Conservation (phyloP, 352 stramenopile genomes). For the Elongisporangium prolatum region DNA sequence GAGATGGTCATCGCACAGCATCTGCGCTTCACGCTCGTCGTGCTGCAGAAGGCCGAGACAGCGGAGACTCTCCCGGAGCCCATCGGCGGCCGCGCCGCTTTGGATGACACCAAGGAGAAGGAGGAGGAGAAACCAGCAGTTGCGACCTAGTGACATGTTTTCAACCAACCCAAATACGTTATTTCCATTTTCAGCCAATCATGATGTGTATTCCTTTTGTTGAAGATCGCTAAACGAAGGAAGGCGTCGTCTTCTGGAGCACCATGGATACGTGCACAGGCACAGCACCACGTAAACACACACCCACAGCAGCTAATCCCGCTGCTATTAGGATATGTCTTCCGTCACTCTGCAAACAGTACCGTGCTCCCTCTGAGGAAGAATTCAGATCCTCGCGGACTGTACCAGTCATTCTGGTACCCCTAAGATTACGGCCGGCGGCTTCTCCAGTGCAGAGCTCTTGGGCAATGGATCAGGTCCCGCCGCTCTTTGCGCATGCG, state of each 20-base stretch:
- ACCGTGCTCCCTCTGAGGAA: not conserved
- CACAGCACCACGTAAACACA: too few relatives aligned
- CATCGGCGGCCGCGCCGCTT: constrained; percentile 13
- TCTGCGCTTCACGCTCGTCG: constrained; percentile 85
- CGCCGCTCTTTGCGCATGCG: constrained; percentile 64
- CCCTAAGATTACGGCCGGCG: not conserved
- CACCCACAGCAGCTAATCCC: too few relatives aligned
- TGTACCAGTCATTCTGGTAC: not conserved
- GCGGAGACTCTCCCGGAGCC: constrained; percentile 18
- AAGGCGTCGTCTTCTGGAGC: too few relatives aligned
- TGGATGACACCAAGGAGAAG: constrained; percentile 33
- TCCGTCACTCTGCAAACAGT: not conserved
- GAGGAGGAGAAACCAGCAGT: constrained; percentile 47
- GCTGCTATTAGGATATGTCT: too few relatives aligned
- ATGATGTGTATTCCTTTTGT: not conserved
- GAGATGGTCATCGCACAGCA: constrained; percentile 91
- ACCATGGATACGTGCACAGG: too few relatives aligned
- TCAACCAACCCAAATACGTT: not conserved
- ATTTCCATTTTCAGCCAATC: not conserved
- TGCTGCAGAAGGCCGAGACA: constrained; percentile 63
- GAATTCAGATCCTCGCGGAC: not conserved
- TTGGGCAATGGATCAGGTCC: constrained; percentile 25
- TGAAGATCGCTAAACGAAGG: not conserved
- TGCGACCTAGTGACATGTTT: constrained; percentile 12
- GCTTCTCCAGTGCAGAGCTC: not conserved